A percentile compares a stretch with the other conserved stretches of the same genome.
These are phyloP conservation scores for Calophaca sinica DNA, from an alignment of 306 rosid species.

Conservation along the genomic window DNA sequence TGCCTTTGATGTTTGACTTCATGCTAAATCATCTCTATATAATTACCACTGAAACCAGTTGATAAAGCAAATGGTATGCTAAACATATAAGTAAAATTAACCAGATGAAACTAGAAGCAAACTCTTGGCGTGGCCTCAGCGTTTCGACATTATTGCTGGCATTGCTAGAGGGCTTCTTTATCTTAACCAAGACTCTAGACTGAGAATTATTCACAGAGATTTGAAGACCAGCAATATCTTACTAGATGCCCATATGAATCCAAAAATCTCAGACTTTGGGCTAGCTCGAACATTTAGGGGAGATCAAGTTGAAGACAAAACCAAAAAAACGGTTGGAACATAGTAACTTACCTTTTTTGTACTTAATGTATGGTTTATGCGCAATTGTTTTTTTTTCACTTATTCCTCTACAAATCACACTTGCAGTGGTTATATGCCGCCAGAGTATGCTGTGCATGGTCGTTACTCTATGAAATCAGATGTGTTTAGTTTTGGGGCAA, in stretches of 20 bases:
- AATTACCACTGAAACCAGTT: not conserved
- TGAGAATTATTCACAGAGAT: not conserved
- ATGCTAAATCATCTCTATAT: not conserved
- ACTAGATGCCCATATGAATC: not conserved
- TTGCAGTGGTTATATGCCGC: conserved; percentile 38
- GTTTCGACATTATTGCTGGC: conserved; percentile 30
- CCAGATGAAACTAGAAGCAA: conserved; percentile 24
- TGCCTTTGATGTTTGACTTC: not conserved
- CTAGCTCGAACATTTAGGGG: not conserved
- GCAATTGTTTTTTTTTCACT: not conserved
- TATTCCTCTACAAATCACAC: not conserved
- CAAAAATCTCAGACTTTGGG: not conserved
- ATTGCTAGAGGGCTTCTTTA: conserved; percentile 36
- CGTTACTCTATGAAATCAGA: not conserved
- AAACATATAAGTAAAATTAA: not conserved
- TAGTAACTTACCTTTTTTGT: not conserved
- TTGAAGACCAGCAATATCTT: not conserved
- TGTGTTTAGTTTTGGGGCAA: not conserved
- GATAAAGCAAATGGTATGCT: not conserved
- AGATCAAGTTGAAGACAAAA: not conserved
- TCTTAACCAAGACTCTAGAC: not conserved
- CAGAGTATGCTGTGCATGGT: not conserved
- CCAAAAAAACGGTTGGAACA: not conserved
- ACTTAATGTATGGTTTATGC: not conserved
- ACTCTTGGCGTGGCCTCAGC: conserved; percentile 20